Evolutionary conservation across 257 asterid species (phyloP).

Genomic region (Knoxia roxburghii): DNA sequence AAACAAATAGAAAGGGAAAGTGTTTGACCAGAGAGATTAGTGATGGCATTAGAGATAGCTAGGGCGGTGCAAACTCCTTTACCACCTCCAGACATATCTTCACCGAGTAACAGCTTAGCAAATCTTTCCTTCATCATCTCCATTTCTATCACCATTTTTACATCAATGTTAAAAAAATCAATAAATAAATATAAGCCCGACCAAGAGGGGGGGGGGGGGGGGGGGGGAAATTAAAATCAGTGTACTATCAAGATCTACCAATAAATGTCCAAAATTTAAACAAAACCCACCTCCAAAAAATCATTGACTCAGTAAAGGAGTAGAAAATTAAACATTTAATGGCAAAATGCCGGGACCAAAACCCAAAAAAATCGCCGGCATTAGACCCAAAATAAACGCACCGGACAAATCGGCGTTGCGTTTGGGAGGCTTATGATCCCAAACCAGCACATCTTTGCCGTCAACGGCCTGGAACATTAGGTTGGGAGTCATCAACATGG

Average conservation of each 20-base stretch:
- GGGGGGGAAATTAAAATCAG: too few species aligned
- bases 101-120: slow-evolving; percentile 92
- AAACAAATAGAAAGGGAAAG: background rate
- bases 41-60: slow-evolving; percentile 93
- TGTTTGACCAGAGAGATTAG: slow-evolving; percentile 80
- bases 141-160: slow-evolving; percentile 42
- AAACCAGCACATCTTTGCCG: slow-evolving; percentile 60
- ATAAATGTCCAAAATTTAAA: too few species aligned
- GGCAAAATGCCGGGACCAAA: too few species aligned
- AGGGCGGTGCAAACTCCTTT: slow-evolving; percentile 93
- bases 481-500: slow-evolving; percentile 43
- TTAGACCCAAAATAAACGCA: slow-evolving; percentile 29
- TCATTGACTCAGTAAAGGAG: too few species aligned
- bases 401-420: slow-evolving; percentile 66
- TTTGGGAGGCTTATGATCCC: slow-evolving; percentile 56
- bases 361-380: too few species aligned
- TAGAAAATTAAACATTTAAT: too few species aligned
- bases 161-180: background rate
- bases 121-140: slow-evolving; percentile 94
- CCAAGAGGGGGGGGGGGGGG: too few species aligned
- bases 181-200: too few species aligned
- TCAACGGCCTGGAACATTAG: slow-evolving; percentile 64
- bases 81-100: slow-evolving; percentile 99
- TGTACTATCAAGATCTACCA: too few species aligned
- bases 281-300: too few species aligned